These are phyloP conservation scores for Globisporangium nodosum DNA, from an alignment of 352 stramenopile genomes.

Conservation along the genomic window DNA sequence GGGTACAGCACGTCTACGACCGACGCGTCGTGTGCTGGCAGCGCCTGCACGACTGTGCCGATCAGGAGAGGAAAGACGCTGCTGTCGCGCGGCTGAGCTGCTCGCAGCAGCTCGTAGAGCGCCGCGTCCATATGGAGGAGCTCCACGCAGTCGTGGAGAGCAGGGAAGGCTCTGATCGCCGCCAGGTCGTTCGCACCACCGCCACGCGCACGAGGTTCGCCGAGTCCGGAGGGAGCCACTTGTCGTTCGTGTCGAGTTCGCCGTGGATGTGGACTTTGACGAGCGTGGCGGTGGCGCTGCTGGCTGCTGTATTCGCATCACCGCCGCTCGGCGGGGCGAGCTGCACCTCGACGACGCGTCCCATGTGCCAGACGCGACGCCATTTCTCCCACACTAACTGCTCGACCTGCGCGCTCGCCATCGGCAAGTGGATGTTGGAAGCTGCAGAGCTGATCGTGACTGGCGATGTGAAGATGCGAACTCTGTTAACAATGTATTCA, in stretches of 20 bases:
- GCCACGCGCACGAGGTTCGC: conserved; percentile 24
- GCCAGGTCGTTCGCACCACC: conserved; percentile 16
- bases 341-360: conserved; percentile 23
- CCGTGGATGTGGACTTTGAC: conserved; percentile 35
- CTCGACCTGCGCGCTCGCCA: background rate
- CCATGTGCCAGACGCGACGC: conserved; percentile 42
- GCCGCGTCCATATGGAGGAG: conserved; percentile 28
- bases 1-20: conserved; percentile 45
- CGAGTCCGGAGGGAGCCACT: conserved; percentile 26
- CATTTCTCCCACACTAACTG: conserved; percentile 38
- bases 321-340: background rate
- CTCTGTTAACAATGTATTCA: no score
- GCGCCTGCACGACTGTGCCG: conserved; percentile 33
- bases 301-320: no score
- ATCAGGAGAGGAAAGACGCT: conserved; percentile 15
- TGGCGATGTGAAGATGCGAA: no score
- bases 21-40: conserved; percentile 37
- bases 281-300: background rate
- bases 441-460: background rate
- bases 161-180: conserved; percentile 33
- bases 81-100: background rate
- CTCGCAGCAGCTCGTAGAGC: conserved; percentile 10
- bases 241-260: conserved; percentile 36
- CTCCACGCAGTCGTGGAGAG: conserved; percentile 28
- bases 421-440: background rate